These are phyloP conservation scores for Bryoglossum gracile DNA, from an alignment of 495 filamentous ascomycete species.

Conservation along the genomic window DNA sequence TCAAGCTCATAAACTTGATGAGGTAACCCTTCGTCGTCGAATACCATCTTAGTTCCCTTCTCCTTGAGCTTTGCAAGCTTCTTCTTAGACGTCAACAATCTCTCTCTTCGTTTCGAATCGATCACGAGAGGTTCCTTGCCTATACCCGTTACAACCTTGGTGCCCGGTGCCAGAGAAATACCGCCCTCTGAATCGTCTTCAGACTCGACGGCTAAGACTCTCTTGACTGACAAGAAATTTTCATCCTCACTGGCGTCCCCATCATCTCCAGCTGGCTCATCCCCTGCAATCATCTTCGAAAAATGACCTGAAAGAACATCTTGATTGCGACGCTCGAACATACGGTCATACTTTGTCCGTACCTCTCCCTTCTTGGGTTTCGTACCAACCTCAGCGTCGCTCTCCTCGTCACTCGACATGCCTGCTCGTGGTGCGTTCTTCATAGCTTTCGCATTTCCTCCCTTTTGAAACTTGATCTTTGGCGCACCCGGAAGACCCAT, in stretches of 20 bases:
- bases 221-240: constrained; percentile 86
- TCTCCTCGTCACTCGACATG: constrained; percentile 46
- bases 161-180: too few species aligned
- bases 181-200: constrained; percentile 31
- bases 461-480: constrained; percentile 85
- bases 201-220: constrained; percentile 56
- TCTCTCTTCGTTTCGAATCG: constrained; percentile 88
- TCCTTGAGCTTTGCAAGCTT: constrained; percentile 82
- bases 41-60: constrained; percentile 75
- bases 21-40: constrained; percentile 82
- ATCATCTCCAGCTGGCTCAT: constrained; percentile 32
- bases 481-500: constrained; percentile 86
- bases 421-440: constrained; percentile 75
- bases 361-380: constrained; percentile 57
- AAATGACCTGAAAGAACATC: constrained; percentile 92
- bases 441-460: constrained; percentile 70
- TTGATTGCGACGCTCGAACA: constrained; percentile 93
- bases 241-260: constrained; percentile 54
- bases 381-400: constrained; percentile 33
- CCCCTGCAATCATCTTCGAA: constrained; percentile 70
- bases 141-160: constrained; percentile 42
- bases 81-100: constrained; percentile 89
- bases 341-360: constrained; percentile 88
- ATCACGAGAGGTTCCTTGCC: constrained; percentile 65
- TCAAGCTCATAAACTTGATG: constrained; percentile 84